Conservation (phyloP, 129 eudicot species). For the Helianthus tuberosus region DNA sequence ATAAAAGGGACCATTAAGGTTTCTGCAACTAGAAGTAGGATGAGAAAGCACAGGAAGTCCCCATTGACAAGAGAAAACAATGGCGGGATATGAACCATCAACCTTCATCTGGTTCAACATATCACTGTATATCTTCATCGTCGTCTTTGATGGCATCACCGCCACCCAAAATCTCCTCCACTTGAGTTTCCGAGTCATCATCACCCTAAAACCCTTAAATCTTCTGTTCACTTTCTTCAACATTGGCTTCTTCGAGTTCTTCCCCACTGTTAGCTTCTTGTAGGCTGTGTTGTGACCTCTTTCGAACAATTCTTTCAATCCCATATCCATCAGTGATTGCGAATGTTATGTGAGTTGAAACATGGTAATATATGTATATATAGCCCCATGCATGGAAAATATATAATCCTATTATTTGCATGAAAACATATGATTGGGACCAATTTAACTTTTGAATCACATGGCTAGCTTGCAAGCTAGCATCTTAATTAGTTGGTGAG, state of each 20-base stretch:
- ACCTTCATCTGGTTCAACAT: slow-evolving; percentile 47
- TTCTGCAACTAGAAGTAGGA: slow-evolving; percentile 47
- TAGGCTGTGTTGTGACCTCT: slow-evolving; percentile 44
- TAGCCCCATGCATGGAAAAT: slow-evolving; percentile 37
- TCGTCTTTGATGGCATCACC: slow-evolving; percentile 51
- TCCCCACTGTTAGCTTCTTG: slow-evolving; percentile 43
- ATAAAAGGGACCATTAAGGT: slow-evolving; percentile 28
- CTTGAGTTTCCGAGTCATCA: slow-evolving; percentile 47
- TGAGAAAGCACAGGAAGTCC: slow-evolving; percentile 88
- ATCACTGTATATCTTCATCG: slow-evolving; percentile 48
- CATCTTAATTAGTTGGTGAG: slow-evolving; percentile 27
- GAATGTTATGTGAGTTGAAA: slow-evolving; percentile 6
- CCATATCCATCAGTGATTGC: slow-evolving; percentile 35
- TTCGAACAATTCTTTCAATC: slow-evolving; percentile 37
- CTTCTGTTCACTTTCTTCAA: slow-evolving; percentile 55
- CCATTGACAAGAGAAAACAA: slow-evolving; percentile 65
- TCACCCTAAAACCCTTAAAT: slow-evolving; percentile 51
- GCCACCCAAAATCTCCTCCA: slow-evolving; percentile 73
- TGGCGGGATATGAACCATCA: slow-evolving; percentile 52
- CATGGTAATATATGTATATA: neutral
- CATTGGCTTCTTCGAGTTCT: slow-evolving; percentile 39
- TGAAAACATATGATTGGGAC: slow-evolving; percentile 38
- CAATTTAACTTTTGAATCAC: slow-evolving; percentile 60
- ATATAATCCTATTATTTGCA: slow-evolving; percentile 1
- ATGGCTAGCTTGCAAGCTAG: slow-evolving; percentile 46